Conservation (phyloP, 176 grass and related monocot genomes). For the Thinopyrum elongatum region DNA sequence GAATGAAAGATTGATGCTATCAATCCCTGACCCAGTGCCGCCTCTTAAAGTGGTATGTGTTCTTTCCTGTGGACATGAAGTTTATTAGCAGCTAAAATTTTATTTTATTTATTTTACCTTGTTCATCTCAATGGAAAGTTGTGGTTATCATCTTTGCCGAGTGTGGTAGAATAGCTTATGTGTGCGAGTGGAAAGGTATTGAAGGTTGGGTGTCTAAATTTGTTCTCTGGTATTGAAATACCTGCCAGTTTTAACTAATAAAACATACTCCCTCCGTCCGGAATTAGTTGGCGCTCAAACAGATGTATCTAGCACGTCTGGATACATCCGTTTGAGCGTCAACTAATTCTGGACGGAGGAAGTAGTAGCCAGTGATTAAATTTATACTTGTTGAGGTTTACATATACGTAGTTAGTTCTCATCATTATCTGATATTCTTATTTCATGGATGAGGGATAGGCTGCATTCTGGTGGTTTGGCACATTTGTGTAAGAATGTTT, state of each 20-base stretch:
- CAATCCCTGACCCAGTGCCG: slow-evolving; percentile 77
- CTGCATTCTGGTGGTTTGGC: not conserved
- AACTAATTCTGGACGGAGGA: no score
- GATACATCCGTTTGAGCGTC: no score
- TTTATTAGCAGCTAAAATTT: not conserved
- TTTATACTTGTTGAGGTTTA: not conserved
- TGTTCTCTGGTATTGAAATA: not conserved
- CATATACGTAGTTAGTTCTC: not conserved
- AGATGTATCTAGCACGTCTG: no score
- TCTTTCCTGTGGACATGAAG: not conserved
- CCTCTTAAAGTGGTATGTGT: slow-evolving; percentile 68
- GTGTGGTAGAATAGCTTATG: not conserved
- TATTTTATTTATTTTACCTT: not conserved
- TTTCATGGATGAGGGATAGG: not conserved
- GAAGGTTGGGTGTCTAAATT: not conserved
- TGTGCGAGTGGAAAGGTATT: not conserved
- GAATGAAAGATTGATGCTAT: slow-evolving; percentile 94
- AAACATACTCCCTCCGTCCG: not conserved
- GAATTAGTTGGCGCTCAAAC: no score
- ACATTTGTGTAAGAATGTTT: not conserved
- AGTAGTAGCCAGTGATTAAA: not conserved
- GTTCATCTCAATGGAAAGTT: not conserved
- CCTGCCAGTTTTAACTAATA: not conserved
- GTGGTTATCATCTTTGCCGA: not conserved
- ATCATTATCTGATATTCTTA: not conserved